Conservation (phyloP, 495 filamentous ascomycete species). For the Thermochaetoides thermophila region DNA sequence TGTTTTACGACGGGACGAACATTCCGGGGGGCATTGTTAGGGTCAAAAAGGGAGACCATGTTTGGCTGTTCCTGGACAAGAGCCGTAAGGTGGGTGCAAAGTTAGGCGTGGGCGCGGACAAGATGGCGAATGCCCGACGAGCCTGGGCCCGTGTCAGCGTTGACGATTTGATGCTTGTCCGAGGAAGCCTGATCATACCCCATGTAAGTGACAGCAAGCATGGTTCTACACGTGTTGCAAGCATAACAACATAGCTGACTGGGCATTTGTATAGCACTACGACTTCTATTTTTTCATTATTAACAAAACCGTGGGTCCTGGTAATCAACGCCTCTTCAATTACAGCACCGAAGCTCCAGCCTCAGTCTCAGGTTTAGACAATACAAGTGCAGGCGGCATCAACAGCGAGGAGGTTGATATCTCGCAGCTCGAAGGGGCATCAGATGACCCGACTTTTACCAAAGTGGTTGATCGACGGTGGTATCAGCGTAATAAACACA, state of each 20-base stretch:
- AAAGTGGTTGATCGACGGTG: constrained; percentile 93
- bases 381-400: constrained; percentile 18
- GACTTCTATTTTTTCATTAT: constrained; percentile 95
- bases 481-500: constrained; percentile 97
- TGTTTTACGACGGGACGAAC: constrained; percentile 97
- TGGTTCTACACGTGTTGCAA: too few relatives aligned
- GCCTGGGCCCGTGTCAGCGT: constrained; percentile 91
- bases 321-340: constrained; percentile 58
- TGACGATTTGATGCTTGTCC: constrained; percentile 91
- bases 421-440: constrained; percentile 52
- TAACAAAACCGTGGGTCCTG: constrained; percentile 64
- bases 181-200: constrained; percentile 83
- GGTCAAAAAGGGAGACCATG: constrained; percentile 81
- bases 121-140: constrained; percentile 47
- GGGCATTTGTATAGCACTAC: constrained; percentile 51
- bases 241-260: constrained; percentile 7
- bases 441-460: constrained; percentile 69
- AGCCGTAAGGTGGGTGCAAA: constrained; percentile 82
- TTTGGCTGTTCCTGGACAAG: constrained; percentile 85
- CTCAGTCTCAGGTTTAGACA: constrained; percentile 1
- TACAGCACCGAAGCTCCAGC: constrained; percentile 41
- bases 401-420: constrained; percentile 16
- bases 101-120: constrained; percentile 48
- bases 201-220: constrained; percentile 83
- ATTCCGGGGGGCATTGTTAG: constrained; percentile 68